Base-by-base conservation (phyloP, 2,329 filamentous ascomycete species). In the Monilinia aucupariae region DNA sequence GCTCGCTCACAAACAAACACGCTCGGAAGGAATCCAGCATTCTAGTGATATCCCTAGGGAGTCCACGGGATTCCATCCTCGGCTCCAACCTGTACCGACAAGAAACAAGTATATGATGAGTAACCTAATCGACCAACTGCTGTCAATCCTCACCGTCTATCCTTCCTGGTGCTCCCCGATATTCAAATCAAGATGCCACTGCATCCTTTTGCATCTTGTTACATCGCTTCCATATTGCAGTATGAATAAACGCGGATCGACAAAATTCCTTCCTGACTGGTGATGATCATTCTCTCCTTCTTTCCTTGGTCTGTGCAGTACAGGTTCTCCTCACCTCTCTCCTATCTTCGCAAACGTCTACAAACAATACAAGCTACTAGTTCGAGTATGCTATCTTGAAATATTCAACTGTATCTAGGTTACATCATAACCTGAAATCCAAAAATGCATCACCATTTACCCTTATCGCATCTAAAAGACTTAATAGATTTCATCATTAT, bases 401-500 rank as follows among this genome's bases (percentile, higher is more conserved):
- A 27, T 43, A 25, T 20, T 6, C 45, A n/a, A 6, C 22, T 47
- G 12, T 7, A 34, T 34, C n/a, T 13, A 45, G 2, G 13, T 22
- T 22, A 6, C 13, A 15, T 15, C n/a, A 9, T 20, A 47, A 55
- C 12, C 22, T 45, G 41, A 47, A 32, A 34, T 34, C 12, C 4
- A 7, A 4, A 12, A 17, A 12, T 25, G 17, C 10, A 47, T 1
- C 27, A 32, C 7, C n/a, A 47, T 47, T 2, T 12, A 6, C 27
- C 41, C 27, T 6, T 34, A 56, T 20, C 4, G 30, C 34, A 56
- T 56, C 54, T 56, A 47, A 34, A 56, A 56, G 12, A 47, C 54
- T 47, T 56, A 47, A 47, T 56, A 56, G 41, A 56, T 47, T 32
- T 56, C 30, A 34, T 34, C 9, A 56, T 47, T 7, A 12, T 25